phyloP scores from a whole-genome alignment of 2,329 filamentous ascomycete genomes.

The Amauroascus niger region DNA sequence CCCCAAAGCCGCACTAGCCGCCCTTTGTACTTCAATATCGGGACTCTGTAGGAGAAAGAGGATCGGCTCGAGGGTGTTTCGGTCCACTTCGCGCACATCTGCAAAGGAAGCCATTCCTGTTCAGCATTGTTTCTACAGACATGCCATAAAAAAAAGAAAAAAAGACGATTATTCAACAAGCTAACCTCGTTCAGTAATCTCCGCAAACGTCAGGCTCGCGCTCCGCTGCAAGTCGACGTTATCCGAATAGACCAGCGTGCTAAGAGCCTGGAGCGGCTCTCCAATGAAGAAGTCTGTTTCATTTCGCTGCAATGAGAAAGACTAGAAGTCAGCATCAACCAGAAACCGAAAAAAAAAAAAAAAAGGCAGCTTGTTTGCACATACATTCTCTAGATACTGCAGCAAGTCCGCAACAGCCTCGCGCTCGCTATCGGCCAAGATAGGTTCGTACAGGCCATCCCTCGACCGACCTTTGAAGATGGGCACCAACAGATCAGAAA shows the following conservation, averaged over 20 bases:
- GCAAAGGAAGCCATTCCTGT: conserved; percentile 12
- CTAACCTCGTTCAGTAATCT: conserved; percentile 93
- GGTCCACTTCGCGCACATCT: conserved; percentile 96
- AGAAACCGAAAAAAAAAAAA: background rate
- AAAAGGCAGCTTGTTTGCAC: conserved; percentile 19
- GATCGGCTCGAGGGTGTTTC: conserved; percentile 90
- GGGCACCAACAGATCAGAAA: conserved; percentile 34
- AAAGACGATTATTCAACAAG: background rate
- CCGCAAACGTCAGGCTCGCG: conserved; percentile 94
- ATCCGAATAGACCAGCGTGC: conserved; percentile 94
- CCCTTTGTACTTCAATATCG: conserved; percentile 93
- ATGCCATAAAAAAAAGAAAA: background rate
- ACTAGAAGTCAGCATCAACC: background rate
- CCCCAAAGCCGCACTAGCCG: conserved; percentile 87
- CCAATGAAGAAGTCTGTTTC: conserved; percentile 98
- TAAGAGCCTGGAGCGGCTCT: conserved; percentile 84
- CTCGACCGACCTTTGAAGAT: conserved; percentile 56
- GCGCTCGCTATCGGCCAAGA: conserved; percentile 88
- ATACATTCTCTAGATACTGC: conserved; percentile 91
- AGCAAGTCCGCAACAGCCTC: conserved; percentile 93
- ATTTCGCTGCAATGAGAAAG: conserved; percentile 54
- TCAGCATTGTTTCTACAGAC: background rate
- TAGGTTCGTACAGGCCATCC: conserved; percentile 74
- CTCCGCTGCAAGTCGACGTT: conserved; percentile 97
- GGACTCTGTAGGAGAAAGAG: conserved; percentile 88